Base-by-base conservation (phyloP, 371 early-diverging fungal genomes). In the Lichtheimia ornata region DNA sequence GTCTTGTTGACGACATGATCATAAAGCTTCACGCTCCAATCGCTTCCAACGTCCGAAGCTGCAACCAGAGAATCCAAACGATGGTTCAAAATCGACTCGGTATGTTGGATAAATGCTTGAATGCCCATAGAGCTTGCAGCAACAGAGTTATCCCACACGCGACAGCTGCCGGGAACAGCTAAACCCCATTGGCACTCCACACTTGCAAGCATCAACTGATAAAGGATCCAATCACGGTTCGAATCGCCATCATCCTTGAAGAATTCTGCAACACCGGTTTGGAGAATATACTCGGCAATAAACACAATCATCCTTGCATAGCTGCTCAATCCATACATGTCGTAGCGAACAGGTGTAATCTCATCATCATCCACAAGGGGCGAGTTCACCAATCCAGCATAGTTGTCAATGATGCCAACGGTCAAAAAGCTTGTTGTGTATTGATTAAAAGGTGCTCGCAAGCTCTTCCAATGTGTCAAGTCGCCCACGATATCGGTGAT, bases 271-370 rank as follows among this genome's bases (percentile, higher is more conserved):
- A 65, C 53, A 17, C 68, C 80, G 41, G 73, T 49, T 24, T 50
- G 62, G 25, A 54, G 56, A 53, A 71, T 73, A 50, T 72, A 71
- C 53, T 80, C 82, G 11, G 79, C 73, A 6, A 72, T 68, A 57
- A 82, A 84, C 1, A 85, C 59, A 0, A 75, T 72, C 52, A 81
- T 56, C 4, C 88, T 78, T 18, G 75, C 85, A 44, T 82, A 84
- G 3, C 81, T 67, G 15, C 82, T 83, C 4, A 86, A 63, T 0
- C 86, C 88, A 68, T 81, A 81, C 13, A 76, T 56, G 59, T 87
- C 88, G 28, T 83, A 85, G 0, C 59, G n/a, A 6, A 78, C 62
- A 0, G 72, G 65, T 17, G 55, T 50, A 12, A 76, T 22, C 43
- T 81, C 81, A 27, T 70, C 76, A 12, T 66, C 65, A 6, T 77